Percentiles rank a stretch among this genome's conserved stretches.
Evolutionary conservation across 2,329 filamentous ascomycete genomes (phyloP).

Genomic region (Stemphylium vesicarium): DNA sequence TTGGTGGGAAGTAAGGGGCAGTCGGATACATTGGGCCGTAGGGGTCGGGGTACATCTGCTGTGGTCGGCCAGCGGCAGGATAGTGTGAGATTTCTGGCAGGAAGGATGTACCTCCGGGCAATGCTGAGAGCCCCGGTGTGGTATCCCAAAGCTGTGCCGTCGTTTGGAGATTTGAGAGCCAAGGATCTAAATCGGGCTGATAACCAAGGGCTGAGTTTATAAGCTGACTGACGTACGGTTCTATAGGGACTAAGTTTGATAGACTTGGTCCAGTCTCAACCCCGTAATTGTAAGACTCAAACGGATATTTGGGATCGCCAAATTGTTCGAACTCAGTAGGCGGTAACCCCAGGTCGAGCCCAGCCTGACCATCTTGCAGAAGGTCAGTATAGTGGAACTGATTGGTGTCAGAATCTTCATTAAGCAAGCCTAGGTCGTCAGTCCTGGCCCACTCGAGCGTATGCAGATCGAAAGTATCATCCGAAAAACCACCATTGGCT

Average conservation of each 20-base stretch:
- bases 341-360: neutral
- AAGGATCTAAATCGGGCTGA: neutral
- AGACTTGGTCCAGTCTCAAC: neutral
- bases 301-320: neutral
- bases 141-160: neutral
- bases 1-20: constrained; percentile 7
- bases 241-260: neutral
- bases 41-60: constrained; percentile 12
- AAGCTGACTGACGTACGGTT: neutral
- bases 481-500: neutral
- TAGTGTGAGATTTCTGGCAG: neutral
- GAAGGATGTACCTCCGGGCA: constrained; percentile 5
- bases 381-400: neutral
- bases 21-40: neutral
- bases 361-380: neutral
- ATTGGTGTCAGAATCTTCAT: neutral
- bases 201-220: neutral
- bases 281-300: neutral
- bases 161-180: neutral
- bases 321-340: neutral
- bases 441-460: neutral
- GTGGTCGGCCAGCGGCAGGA: neutral
- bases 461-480: constrained; percentile 1
- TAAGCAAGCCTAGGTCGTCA: neutral
- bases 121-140: constrained; percentile 12